Percentiles rank a stretch among this genome's conserved stretches.
These are phyloP conservation scores for Ophiobolus disseminans DNA, from an alignment of 2,329 filamentous ascomycete genomes.

Conservation along the genomic window DNA sequence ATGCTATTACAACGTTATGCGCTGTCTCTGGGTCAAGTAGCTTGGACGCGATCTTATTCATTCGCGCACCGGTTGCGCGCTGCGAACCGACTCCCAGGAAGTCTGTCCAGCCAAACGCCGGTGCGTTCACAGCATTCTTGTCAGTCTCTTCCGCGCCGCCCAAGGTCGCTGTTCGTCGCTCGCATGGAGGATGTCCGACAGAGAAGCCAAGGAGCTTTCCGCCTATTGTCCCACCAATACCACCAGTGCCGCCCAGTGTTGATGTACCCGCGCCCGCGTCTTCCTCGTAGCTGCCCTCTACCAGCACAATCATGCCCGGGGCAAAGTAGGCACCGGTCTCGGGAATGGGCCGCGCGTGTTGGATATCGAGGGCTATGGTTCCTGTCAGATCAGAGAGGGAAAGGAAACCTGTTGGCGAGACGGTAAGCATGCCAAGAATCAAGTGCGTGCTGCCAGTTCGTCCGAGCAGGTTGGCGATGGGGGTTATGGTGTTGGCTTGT, in stretches of 20 bases:
- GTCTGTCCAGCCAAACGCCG: constrained; percentile 89
- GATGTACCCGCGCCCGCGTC: constrained; percentile 66
- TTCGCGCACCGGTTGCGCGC: constrained; percentile 78
- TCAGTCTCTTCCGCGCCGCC: constrained; percentile 66
- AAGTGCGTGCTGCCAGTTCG: constrained; percentile 85
- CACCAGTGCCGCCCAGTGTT: constrained; percentile 74
- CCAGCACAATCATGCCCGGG: constrained; percentile 93
- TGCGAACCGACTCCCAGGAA: constrained; percentile 92
- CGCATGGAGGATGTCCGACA: constrained; percentile 88
- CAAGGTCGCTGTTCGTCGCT: constrained; percentile 79
- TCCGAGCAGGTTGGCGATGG: constrained; percentile 77
- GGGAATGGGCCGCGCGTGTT: constrained; percentile 80
- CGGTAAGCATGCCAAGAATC: constrained; percentile 80
- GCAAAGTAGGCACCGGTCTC: constrained; percentile 90
- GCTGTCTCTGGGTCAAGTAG: constrained; percentile 59
- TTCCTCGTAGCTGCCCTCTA: constrained; percentile 97
- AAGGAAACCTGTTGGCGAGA: constrained; percentile 81
- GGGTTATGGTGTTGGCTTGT: constrained; percentile 82
- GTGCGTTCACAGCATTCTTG: constrained; percentile 46
- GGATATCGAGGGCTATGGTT: constrained; percentile 82
- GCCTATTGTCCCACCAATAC: constrained; percentile 89
- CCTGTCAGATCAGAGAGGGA: constrained; percentile 87
- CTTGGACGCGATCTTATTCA: constrained; percentile 79
- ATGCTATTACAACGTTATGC: constrained; percentile 74
- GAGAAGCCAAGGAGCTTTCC: constrained; percentile 91